Base-by-base conservation (phyloP, 1,139 yeast species). In the Blastobotrys illinoisensis region DNA sequence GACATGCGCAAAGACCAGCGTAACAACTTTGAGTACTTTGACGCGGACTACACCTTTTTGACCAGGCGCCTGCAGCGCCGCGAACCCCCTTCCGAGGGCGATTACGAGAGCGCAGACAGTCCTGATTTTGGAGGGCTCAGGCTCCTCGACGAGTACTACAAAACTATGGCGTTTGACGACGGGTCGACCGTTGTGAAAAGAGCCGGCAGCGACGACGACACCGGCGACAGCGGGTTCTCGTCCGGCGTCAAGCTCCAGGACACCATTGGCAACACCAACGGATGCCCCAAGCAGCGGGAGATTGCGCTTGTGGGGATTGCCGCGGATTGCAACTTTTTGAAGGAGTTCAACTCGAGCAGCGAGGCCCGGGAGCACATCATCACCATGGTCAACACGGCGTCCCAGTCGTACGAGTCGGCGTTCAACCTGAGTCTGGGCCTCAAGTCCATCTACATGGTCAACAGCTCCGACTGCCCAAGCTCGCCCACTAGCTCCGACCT, bases 371-470 rank as follows among this genome's bases (percentile, higher is more conserved):
- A 67, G 20, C 67, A 70, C 54, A 60, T 73, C 24, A 64, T 72
- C 40, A 63, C 64, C 51, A 64, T 65, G 46, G 69, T 72, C 40
- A 71, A 71, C 60, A 60, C 68, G 26, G 76, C 76, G 1, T 69
- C 74, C 3, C 64, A 64, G 47, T 64, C 67, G 6, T 74, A 67
- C 60, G 75, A 73, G 51, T 54, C 51, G 2, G 62, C 73, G 6
- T 72, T 74, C 61, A 73, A 73, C 57, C 62, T 73, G 47, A 61
- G 74, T 0, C 62, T 73, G 5, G 74, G 73, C 1, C 57, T 73
- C 18, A 54, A 58, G 11, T 58, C 64, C 21, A 58, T 69, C 14
- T 59, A 63, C 6, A 47, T 66, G 44, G 66, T 62, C 16, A 66
- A 65, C 49, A 58, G 61, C 9, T 58, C 69, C 6, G 51, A 63